Percentiles rank a stretch among this genome's conserved stretches.
Conservation (phyloP, 2,329 filamentous ascomycete species). For the Trichoderma cornu-damae region DNA sequence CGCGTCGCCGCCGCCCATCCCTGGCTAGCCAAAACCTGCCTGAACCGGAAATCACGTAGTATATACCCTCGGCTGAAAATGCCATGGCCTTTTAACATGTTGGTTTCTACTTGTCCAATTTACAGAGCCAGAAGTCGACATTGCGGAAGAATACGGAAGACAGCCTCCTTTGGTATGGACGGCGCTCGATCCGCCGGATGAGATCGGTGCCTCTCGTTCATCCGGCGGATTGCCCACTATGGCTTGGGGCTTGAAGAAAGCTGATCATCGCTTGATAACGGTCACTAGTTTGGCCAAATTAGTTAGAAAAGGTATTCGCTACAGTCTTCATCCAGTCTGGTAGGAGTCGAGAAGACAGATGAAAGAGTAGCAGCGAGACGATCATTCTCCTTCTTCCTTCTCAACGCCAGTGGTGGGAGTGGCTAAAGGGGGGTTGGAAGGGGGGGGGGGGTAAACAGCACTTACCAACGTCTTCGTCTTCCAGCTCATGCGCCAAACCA, state of each 20-base stretch:
- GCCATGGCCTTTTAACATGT: background rate
- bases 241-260: conserved; percentile 9
- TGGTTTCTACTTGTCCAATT: background rate
- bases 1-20: background rate
- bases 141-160: background rate
- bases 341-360: background rate
- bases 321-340: too few species aligned
- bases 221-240: conserved; percentile 1
- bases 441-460: conserved; percentile 23
- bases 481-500: conserved; percentile 82
- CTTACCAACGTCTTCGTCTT: conserved; percentile 94
- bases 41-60: conserved; percentile 4
- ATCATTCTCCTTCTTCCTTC: background rate
- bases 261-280: conserved; percentile 61
- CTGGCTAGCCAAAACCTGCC: conserved; percentile 2
- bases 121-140: background rate
- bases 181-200: background rate
- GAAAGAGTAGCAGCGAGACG: background rate
- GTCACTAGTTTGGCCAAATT: conserved; percentile 31
- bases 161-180: background rate
- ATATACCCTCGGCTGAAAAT: background rate
- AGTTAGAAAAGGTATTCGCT: background rate
- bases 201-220: background rate
- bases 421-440: background rate
- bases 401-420: background rate